phyloP scores from a whole-genome alignment of 139 green algal species.

The Trebouxia sp. region DNA sequence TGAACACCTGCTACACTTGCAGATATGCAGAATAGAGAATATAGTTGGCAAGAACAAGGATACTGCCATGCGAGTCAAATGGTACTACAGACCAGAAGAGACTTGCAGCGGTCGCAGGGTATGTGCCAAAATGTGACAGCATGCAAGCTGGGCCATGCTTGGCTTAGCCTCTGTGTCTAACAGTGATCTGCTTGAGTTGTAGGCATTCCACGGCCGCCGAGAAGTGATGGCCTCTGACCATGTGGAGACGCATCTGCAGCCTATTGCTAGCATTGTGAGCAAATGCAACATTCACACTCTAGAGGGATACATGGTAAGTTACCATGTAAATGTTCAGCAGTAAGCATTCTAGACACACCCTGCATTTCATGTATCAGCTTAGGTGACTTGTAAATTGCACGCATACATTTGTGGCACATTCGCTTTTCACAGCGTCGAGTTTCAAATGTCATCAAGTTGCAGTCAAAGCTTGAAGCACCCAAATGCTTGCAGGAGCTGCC shows the following conservation, averaged over 20 bases:
- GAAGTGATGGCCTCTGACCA: slow-evolving; percentile 20
- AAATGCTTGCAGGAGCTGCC: neutral
- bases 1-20: neutral
- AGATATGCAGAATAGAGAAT: slow-evolving; percentile 37
- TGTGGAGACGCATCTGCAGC: slow-evolving; percentile 17
- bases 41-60: slow-evolving; percentile 1
- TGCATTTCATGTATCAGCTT: too few relatives aligned
- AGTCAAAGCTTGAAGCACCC: neutral
- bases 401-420: too few relatives aligned
- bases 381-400: too few relatives aligned
- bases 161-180: neutral
- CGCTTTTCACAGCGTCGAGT: too few relatives aligned
- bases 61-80: slow-evolving; percentile 52
- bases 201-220: slow-evolving; percentile 1
- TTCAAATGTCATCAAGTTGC: too few relatives aligned
- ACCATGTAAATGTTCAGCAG: too few relatives aligned
- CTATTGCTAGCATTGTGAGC: slow-evolving; percentile 8
- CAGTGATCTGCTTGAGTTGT: neutral
- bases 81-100: slow-evolving; percentile 88
- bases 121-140: neutral
- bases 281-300: slow-evolving; percentile 21
- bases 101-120: neutral
- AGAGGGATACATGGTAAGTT: slow-evolving; percentile 8
- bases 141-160: neutral
- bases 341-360: too few relatives aligned